Base-by-base conservation (phyloP, 352 stramenopile species). In the Peronosclerospora sorghi region DNA sequence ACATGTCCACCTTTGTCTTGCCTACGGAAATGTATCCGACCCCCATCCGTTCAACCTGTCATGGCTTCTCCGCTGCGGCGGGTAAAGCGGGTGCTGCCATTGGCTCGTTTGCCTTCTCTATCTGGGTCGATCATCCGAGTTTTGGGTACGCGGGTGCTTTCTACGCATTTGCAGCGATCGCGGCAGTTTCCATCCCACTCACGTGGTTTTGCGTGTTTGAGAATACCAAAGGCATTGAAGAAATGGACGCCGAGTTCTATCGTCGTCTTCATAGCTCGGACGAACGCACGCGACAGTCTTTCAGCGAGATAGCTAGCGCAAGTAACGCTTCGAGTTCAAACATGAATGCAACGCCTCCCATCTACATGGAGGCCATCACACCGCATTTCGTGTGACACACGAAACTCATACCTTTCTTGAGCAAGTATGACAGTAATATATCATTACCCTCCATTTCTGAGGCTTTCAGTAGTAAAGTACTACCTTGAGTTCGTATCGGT, bases 1-100 rank as follows among this genome's bases (percentile, higher is more conserved):
- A 92, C 56, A 73, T 59, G 40, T 86, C 82, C 20, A 94, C 81
- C 5, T 95, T 95, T 59, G 73, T 96, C 13, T 73, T 96, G 61
- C 84, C 85, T 0, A 83, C 85, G 0, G 87, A 96, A 59, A 86
- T 95, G 43, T 78, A 70, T 48, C 69, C 69, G 5, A 95, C 85
- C 6, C 67, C 86, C 34, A 86, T 94, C 51, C 71, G 85, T 12
- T 87, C 74, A 17, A 80, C 79, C 26, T 92, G 81, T 48, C 83
- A 95, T 59, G 85, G 86, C 10, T 78, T 96, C 47, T 93, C 83
- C 8, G 87, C 87, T 9, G 79, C 82, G 2, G 55, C 58, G 38
- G 87, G 86, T 32, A 97, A 97, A 51, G 51, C 79, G 3, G 86
- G 87, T n/a, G 86, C 87, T 1, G 68, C 78, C 3, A 58, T 87